phyloP scores from a whole-genome alignment of 2,329 filamentous ascomycete genomes.

The Ploettnerulaceae sp. region DNA sequence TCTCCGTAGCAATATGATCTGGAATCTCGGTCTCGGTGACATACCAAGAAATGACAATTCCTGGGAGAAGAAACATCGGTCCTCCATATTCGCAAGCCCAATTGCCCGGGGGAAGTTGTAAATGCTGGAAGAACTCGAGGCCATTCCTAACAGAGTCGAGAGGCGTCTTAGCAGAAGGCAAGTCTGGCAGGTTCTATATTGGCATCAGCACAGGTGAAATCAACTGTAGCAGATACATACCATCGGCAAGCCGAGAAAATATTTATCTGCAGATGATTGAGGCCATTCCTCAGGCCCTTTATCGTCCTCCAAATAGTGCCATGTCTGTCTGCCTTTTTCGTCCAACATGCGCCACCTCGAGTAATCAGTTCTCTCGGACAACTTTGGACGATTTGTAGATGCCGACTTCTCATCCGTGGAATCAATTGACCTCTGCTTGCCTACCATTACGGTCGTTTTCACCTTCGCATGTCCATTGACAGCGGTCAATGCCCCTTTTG shows the following conservation, averaged over 20 bases:
- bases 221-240: conserved; percentile 44
- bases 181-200: conserved; percentile 63
- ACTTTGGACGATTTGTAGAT: conserved; percentile 41
- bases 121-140: conserved; percentile 79
- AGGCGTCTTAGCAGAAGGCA: conserved; percentile 66
- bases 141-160: conserved; percentile 78
- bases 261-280: conserved; percentile 84
- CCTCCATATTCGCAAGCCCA: conserved; percentile 98
- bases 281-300: conserved; percentile 73
- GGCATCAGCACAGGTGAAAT: conserved; percentile 15
- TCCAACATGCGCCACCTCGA: conserved; percentile 80
- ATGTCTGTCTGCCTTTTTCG: conserved; percentile 81
- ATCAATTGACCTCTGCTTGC: conserved; percentile 24
- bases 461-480: conserved; percentile 2
- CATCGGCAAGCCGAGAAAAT: conserved; percentile 72
- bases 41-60: conserved; percentile 81
- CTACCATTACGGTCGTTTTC: conserved; percentile 7
- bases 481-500: neutral
- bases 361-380: conserved; percentile 65
- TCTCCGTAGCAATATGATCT: conserved; percentile 74
- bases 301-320: conserved; percentile 80
- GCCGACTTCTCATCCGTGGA: conserved; percentile 5
- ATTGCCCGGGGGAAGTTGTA: conserved; percentile 84
- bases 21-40: conserved; percentile 84
- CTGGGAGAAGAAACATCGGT: conserved; percentile 90